These are phyloP conservation scores for Ophiocordyceps camponoti-leonardi DNA, from an alignment of 2,329 filamentous ascomycete genomes.

Conservation along the genomic window DNA sequence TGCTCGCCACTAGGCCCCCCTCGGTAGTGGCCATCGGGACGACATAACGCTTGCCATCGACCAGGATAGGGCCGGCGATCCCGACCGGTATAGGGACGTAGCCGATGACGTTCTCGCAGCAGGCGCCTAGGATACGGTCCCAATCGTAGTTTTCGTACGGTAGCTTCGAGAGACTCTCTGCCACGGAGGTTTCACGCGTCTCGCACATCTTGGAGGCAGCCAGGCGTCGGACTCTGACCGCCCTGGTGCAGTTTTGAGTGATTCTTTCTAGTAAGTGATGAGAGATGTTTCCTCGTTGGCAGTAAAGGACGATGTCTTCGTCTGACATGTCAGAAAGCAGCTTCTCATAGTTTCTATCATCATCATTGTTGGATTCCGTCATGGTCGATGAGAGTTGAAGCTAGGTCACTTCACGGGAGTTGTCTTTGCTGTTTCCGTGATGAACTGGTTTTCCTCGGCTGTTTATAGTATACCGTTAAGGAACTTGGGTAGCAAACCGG, in stretches of 20 bases:
- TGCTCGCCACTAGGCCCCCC: slow-evolving; percentile 86
- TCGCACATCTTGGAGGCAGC: slow-evolving; percentile 59
- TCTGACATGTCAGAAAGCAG: neutral
- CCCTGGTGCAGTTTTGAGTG: slow-evolving; percentile 75
- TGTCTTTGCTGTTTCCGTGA: too few relatives aligned
- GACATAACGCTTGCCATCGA: slow-evolving; percentile 92
- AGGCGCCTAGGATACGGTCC: slow-evolving; percentile 84
- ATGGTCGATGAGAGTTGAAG: too few relatives aligned
- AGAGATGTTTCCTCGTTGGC: neutral
- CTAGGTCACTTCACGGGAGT: too few relatives aligned
- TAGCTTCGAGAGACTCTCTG: slow-evolving; percentile 68
- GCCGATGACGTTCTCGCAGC: slow-evolving; percentile 96
- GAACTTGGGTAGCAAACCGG: too few relatives aligned
- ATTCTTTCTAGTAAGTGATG: slow-evolving; percentile 57
- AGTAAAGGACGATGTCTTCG: neutral
- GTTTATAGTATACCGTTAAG: too few relatives aligned
- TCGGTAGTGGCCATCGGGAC: slow-evolving; percentile 98
- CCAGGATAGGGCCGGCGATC: slow-evolving; percentile 81
- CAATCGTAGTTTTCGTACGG: slow-evolving; percentile 91
- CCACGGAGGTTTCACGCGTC: slow-evolving; percentile 57
- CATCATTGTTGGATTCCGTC: too few relatives aligned
- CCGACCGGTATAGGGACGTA: slow-evolving; percentile 88
- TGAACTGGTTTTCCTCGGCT: too few relatives aligned
- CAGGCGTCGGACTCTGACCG: slow-evolving; percentile 79
- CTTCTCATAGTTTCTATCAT: neutral